Base-by-base conservation (phyloP, 495 filamentous ascomycete species). In the Parachaetomium inaequale region DNA sequence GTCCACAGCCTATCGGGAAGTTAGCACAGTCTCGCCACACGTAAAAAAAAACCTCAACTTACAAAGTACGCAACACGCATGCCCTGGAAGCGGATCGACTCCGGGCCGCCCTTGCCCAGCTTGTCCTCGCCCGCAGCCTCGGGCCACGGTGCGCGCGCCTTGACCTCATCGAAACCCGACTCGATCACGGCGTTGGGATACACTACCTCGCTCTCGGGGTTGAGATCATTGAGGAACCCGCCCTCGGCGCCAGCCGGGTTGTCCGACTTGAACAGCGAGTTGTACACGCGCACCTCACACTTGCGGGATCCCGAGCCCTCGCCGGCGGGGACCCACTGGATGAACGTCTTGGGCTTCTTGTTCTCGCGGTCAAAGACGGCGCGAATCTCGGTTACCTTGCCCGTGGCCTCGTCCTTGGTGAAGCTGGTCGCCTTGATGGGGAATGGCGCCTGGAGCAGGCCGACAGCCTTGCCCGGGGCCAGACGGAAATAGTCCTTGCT, bases 401-500 rank as follows among this genome's bases (percentile, higher is more conserved):
- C 92, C 6, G 82, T 86, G 2, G 74, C 60, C 26, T 83, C 78
- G 68, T 93, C 88, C 65, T 88, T 94, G 21, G 81, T 83, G 74
- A 90, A 93, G 7, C 82, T 84, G 2, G 84, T 89, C 7, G 90
- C 92, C 21, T 84, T 89, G 75, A 98, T 90, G 2, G 92, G 89
- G 77, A 84, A 88, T 1, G 92, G 90, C 4, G 84, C 88, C 69
- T 95, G 87, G 61, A 95, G 82, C 2, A 98, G 82, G 47, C 94
- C 95, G 47, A 97, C 93, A 7, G 84, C 81, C 76, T 98, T 94
- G 62, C 89, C 90, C 0, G 93, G 93, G 0, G 95, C 90, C 26
- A 98, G 85, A 23, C 95, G 92, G 86, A 96, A 97, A 79, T 91
- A 96, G 62, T 95, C 89, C 50, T 87, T 84, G 67, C 82, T 85